Percentiles rank a stretch among this genome's conserved stretches.
Conservation (phyloP, 2,329 filamentous ascomycete genomes). For the Parascedosporium putredinis region DNA sequence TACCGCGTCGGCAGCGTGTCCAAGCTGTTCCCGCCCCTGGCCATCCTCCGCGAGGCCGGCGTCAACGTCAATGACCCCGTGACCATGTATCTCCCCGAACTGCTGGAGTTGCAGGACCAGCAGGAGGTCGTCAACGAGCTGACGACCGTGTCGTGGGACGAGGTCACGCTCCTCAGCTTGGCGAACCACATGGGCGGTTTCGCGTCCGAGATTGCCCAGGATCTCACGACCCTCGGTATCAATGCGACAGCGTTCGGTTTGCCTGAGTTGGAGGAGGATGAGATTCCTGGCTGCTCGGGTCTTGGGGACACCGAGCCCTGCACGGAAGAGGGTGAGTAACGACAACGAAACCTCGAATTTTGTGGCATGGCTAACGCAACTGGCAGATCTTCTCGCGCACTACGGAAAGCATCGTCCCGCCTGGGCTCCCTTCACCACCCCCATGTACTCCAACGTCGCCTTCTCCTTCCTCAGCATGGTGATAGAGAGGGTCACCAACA, state of each 20-base stretch:
- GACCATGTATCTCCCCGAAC: conserved; percentile 32
- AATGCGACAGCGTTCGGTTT: not conserved
- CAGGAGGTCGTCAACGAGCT: conserved; percentile 18
- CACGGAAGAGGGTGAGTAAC: not conserved
- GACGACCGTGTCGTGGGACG: conserved; percentile 19
- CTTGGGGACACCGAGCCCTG: not conserved
- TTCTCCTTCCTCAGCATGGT: conserved; percentile 33
- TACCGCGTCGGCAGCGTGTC: conserved; percentile 25
- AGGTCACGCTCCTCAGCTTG: conserved; percentile 27
- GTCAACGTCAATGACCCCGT: conserved; percentile 30
- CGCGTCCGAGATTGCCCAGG: conserved; percentile 4
- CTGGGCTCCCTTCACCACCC: conserved; percentile 31
- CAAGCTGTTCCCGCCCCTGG: conserved; percentile 23
- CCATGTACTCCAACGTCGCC: conserved; percentile 38
- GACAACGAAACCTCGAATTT: not conserved
- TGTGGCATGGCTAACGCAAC: too few species aligned
- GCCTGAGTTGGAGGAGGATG: not conserved
- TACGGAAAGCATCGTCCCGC: conserved; percentile 20
- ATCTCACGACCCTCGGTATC: not conserved
- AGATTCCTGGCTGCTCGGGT: not conserved
- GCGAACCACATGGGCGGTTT: conserved; percentile 18
- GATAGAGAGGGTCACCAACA: conserved; percentile 31
- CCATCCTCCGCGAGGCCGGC: conserved; percentile 18
- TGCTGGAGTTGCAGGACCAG: conserved; percentile 15
- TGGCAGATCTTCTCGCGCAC: conserved; percentile 18